phyloP scores from a whole-genome alignment of 2,329 filamentous ascomycete genomes.

The Talaromyces sp. region DNA sequence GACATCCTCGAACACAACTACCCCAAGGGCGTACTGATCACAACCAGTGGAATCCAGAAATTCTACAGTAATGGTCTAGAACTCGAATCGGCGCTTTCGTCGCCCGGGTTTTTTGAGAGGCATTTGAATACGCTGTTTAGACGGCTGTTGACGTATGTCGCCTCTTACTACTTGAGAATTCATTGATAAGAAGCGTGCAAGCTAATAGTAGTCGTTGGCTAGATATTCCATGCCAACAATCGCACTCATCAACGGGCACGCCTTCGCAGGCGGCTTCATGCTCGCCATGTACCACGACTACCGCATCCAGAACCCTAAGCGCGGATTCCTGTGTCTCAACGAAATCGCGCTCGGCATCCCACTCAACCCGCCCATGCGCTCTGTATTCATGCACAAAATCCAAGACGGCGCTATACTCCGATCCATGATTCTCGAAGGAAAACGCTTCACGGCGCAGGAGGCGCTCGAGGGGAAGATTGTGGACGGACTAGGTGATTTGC shows the following conservation, averaged over 20 bases:
- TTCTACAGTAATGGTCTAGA: conserved; percentile 86
- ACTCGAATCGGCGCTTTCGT: conserved; percentile 61
- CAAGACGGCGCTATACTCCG: conserved; percentile 52
- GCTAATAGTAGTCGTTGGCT: background rate
- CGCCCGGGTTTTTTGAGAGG: conserved; percentile 59
- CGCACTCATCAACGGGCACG: conserved; percentile 74
- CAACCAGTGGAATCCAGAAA: conserved; percentile 70
- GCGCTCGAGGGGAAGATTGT: conserved; percentile 66
- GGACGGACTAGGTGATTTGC: conserved; percentile 63
- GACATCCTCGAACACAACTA: conserved; percentile 70
- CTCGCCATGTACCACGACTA: conserved; percentile 80
- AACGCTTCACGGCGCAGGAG: conserved; percentile 61
- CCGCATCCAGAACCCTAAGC: conserved; percentile 66
- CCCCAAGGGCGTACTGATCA: conserved; percentile 70
- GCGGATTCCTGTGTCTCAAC: conserved; percentile 76
- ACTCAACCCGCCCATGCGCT: conserved; percentile 70
- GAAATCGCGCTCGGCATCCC: conserved; percentile 76
- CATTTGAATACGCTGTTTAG: conserved; percentile 64
- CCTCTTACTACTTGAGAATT: background rate
- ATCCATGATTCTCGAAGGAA: conserved; percentile 68
- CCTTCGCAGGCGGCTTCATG: conserved; percentile 80
- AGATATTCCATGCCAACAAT: conserved; percentile 78
- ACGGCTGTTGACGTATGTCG: conserved; percentile 56
- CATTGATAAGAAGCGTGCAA: background rate
- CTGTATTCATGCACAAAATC: conserved; percentile 70